Percentiles rank a stretch among this genome's conserved stretches.
These are phyloP conservation scores for Colletotrichum australisinense DNA, from an alignment of 2,329 filamentous ascomycete species.

Conservation along the genomic window DNA sequence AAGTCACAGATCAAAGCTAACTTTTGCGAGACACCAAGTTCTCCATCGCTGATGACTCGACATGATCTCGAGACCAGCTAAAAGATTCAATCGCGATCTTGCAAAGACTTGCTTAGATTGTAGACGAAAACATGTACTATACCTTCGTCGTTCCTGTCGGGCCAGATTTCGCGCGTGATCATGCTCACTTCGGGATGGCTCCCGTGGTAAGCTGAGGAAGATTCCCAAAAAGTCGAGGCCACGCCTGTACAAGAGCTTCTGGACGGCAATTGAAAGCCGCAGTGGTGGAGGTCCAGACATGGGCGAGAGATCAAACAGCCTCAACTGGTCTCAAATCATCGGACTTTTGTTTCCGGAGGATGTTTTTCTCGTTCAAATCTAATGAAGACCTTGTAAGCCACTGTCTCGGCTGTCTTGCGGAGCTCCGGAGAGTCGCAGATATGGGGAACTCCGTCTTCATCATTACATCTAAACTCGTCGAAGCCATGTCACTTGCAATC, in stretches of 20 bases:
- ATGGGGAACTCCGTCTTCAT: background rate
- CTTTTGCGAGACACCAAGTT: background rate
- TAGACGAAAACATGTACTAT: conserved; percentile 30
- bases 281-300: background rate
- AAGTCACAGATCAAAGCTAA: background rate
- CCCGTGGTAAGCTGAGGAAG: background rate
- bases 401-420: background rate
- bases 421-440: background rate
- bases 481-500: background rate
- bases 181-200: no score
- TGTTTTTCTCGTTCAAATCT: no score
- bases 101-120: conserved; percentile 36
- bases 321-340: no score
- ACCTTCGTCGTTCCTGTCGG: background rate
- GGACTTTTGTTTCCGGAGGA: no score
- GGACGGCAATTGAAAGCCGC: background rate
- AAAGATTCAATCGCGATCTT: background rate
- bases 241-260: background rate
- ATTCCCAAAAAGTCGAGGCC: background rate
- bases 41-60: background rate
- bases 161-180: background rate
- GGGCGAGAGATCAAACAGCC: background rate
- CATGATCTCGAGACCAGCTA: background rate
- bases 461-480: background rate
- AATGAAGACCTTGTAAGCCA: background rate